Evolutionary conservation across 2,329 filamentous ascomycete species (phyloP), one percentile per base, ranked within the genome.

Genomic region (Neofusicoccum sp.): DNA sequence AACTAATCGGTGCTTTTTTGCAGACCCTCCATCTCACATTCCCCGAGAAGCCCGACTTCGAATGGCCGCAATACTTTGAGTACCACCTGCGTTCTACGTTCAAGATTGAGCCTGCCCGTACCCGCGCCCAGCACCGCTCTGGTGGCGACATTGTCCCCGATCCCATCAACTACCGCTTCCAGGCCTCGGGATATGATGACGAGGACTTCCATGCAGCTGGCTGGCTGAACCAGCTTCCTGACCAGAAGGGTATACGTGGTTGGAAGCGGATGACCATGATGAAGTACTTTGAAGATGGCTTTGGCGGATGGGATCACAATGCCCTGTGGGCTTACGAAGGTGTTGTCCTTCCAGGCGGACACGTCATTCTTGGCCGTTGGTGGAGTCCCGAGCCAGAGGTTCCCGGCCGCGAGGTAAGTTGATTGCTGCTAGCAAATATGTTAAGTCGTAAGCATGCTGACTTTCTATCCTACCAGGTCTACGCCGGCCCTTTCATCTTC

Each of bases 261-360:
- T 85, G 80, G 74, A 79, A 83, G 70, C 76, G 82, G 33, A 71
- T 85, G 60, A 80, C 77, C 0, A 79, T 85, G 72, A 80, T 84
- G 76, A 83, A 82, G 67, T 80, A 81, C 64, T 79, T 75, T 63
- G 61, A 71, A 7, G 63, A 71, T 0, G 57, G 70, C 51, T 24
- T 63, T 4, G 59, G 70, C 57, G 69, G 73, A 28, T 51, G 58
- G 7, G 72, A 75, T n/a, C 66, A 69, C 14, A 53, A 54, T 6
- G 64, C 67, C n/a, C 68, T 80, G 2, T 81, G 78, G 77, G 79
- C 78, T 1, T 80, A 81, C 40, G 79, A 81, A 65, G 79, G 78
- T 4, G 73, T 80, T 4, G 77, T 80, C 7, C 61, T 82, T 24
- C 79, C 79, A 0, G 79, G 79, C 12, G 77, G 75, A 3, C 68